Evolutionary conservation across 768 basidiomycete genomes (phyloP).

Genomic region (Lyophyllum atratum): DNA sequence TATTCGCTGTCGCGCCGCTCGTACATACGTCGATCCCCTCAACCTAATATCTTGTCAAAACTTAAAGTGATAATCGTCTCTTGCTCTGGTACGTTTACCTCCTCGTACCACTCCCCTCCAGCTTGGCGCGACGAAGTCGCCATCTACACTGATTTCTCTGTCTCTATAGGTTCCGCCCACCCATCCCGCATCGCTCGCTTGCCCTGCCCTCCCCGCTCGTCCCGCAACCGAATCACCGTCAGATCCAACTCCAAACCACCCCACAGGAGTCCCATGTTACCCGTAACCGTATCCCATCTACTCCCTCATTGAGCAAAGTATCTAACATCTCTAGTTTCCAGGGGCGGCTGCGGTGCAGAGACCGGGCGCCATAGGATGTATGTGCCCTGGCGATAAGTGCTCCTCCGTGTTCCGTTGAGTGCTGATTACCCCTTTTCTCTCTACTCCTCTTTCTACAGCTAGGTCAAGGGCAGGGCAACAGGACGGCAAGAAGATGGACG

Average conservation of each 20-base stretch:
- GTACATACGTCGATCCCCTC: too few species aligned
- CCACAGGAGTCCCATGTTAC: background rate
- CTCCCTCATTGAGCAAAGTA: background rate
- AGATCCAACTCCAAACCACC: background rate
- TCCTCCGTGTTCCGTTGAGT: too few species aligned
- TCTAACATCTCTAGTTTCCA: background rate
- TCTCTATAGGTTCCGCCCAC: too few species aligned
- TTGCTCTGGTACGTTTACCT: background rate
- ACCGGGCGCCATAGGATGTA: background rate
- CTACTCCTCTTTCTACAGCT: too few species aligned
- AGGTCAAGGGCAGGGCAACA: too few species aligned
- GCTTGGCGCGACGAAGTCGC: too few species aligned
- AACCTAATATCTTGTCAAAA: too few species aligned
- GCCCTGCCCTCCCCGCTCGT: background rate
- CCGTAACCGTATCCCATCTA: background rate
- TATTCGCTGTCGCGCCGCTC: too few species aligned
- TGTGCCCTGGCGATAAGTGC: background rate
- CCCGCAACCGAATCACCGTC: too few species aligned
- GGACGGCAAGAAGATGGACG: background rate
- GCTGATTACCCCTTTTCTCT: too few species aligned
- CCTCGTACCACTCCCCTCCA: background rate
- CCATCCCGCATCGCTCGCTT: too few species aligned
- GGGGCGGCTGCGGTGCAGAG: constrained; percentile 6
- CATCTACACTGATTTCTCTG: too few species aligned
- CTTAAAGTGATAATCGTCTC: background rate